Percentiles rank a stretch among this genome's conserved stretches.
Evolutionary conservation across 108 stramenopile species (phyloP).

Genomic region (Stephanodiscus minutulus): DNA sequence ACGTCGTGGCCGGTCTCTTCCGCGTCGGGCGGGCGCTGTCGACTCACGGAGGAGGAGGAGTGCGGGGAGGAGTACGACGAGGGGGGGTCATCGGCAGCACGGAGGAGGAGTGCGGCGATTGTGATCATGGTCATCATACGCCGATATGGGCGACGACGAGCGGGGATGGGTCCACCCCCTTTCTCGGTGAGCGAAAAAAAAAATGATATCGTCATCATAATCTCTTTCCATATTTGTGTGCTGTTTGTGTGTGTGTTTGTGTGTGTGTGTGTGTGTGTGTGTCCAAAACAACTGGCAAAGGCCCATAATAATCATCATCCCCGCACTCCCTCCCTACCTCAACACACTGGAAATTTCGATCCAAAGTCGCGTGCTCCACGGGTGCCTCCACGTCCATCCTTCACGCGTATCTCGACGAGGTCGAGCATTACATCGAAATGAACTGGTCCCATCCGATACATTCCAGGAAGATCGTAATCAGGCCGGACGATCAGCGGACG

Average conservation of each 20-base stretch:
- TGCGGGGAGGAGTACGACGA: not conserved
- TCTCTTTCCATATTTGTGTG: no score
- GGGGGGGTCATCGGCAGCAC: not conserved
- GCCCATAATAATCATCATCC: no score
- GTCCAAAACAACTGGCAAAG: no score
- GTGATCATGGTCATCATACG: not conserved
- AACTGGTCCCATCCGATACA: slow-evolving; percentile 7
- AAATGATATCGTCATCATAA: no score
- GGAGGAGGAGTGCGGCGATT: no score
- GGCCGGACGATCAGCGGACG: slow-evolving; percentile 18
- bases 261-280: no score
- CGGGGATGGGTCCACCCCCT: slow-evolving; percentile 35
- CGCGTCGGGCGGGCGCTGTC: slow-evolving; percentile 18
- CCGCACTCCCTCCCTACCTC: not conserved
- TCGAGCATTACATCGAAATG: slow-evolving; percentile 34
- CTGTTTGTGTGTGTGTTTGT: no score
- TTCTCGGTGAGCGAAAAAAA: slow-evolving; percentile 30
- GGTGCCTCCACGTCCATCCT: slow-evolving; percentile 22
- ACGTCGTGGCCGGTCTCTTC: slow-evolving; percentile 25
- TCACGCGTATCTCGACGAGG: slow-evolving; percentile 35
- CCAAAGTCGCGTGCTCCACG: slow-evolving; percentile 34
- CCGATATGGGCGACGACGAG: slow-evolving; percentile 31
- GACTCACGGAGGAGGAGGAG: not conserved
- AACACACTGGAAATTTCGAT: not conserved
- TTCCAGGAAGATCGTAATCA: slow-evolving; percentile 23